A percentile compares a stretch with the other conserved stretches of the same genome.
Conservation (phyloP, 371 early-diverging fungal species). For the Syncephalastrum sp. region DNA sequence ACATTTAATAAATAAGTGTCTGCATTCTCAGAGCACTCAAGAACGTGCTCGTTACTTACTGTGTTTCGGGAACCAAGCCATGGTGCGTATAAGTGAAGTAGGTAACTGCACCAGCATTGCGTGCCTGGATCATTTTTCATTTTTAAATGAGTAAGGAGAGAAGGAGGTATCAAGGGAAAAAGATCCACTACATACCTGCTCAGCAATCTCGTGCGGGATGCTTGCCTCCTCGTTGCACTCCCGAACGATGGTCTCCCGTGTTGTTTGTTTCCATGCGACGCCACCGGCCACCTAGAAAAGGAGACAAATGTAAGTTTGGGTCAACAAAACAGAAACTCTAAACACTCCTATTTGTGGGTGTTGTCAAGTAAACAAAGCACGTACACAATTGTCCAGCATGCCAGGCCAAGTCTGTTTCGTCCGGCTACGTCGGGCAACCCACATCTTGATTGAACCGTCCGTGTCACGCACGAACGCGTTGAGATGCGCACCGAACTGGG, state of each 20-base stretch:
- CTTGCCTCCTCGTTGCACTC: constrained; percentile 93
- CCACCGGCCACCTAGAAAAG: constrained; percentile 75
- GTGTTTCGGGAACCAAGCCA: constrained; percentile 69
- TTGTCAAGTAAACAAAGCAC: constrained; percentile 13
- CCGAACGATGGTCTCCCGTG: constrained; percentile 69
- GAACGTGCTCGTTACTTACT: constrained; percentile 45
- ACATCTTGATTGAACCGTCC: constrained; percentile 66
- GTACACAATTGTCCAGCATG: constrained; percentile 81
- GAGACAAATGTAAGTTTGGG: neutral
- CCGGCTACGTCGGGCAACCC: constrained; percentile 82
- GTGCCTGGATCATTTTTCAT: constrained; percentile 29
- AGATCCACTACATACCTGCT: constrained; percentile 3
- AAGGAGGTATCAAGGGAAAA: neutral
- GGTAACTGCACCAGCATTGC: constrained; percentile 64
- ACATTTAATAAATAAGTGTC: constrained; percentile 4
- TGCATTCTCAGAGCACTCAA: neutral
- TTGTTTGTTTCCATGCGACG: constrained; percentile 64
- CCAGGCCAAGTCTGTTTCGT: constrained; percentile 90
- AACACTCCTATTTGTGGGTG: too few species aligned
- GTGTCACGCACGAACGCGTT: constrained; percentile 67
- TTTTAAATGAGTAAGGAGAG: neutral
- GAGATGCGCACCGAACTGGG: constrained; percentile 81
- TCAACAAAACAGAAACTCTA: neutral
- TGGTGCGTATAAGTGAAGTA: constrained; percentile 61
- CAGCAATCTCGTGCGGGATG: constrained; percentile 56